A percentile compares a stretch with the other conserved stretches of the same genome.
Evolutionary conservation across 441 rosid genomes (phyloP).

Genomic region (Adansonia grandidieri): DNA sequence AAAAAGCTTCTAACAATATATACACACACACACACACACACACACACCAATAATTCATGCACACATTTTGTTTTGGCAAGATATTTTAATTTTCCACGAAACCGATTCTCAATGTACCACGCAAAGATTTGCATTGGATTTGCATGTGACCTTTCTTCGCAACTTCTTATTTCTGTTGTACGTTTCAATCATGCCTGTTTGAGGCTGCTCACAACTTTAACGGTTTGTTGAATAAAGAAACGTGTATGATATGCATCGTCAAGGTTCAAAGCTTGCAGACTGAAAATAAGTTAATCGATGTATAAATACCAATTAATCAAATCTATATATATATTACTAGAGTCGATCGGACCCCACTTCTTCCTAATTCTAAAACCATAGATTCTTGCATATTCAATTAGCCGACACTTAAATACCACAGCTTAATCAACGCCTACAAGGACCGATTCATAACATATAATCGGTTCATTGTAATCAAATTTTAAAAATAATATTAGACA

Average conservation of each 20-base stretch:
- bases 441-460: too few relatives aligned
- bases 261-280: not conserved
- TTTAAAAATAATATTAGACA: too few relatives aligned
- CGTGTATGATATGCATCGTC: too few relatives aligned
- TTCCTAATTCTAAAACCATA: too few relatives aligned
- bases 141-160: not conserved
- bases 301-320: too few relatives aligned
- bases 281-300: not conserved
- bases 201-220: not conserved
- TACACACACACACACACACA: too few relatives aligned
- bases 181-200: not conserved
- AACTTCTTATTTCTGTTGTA: not conserved
- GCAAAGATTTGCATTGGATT: not conserved
- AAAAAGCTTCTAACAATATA: not conserved
- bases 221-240: not conserved
- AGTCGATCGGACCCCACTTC: too few relatives aligned
- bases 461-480: too few relatives aligned
- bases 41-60: not conserved
- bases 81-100: not conserved
- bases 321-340: too few relatives aligned
- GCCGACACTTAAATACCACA: too few relatives aligned
- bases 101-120: not conserved
- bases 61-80: not conserved
- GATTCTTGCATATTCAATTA: too few relatives aligned
- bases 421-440: too few relatives aligned